Evolutionary conservation across 140 eudicot species (phyloP), one percentile per base, ranked within the genome.

Genomic region (Ambrosia hybrid): DNA sequence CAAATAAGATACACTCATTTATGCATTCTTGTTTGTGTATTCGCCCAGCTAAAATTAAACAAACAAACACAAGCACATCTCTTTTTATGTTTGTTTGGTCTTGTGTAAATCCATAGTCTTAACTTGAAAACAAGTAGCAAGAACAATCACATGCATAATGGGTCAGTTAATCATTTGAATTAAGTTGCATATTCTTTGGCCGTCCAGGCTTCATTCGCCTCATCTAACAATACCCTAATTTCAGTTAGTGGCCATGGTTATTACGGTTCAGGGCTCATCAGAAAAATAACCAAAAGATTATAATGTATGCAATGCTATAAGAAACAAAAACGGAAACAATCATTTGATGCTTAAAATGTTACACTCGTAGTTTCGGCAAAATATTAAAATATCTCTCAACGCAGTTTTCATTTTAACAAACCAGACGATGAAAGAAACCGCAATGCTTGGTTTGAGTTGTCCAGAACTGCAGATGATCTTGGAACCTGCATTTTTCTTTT

Each of bases 391-490:
- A 65, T 12, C 46, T 37, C 63, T 52, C 5, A 63, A 64, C 62
- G 57, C 14, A 7, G 5, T 46, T 16, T 6, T 76, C 68, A 78
- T 65, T 78, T 80, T 62, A 89, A 73, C 75, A 89, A 72, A 67
- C 87, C 89, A 67, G 92, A 87, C n/a, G 75, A 65, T 15, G 96
- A 87, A 14, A 92, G 76, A 49, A 89, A 76, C 21, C 95, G 92
- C 45, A 89, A 71, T 34, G 98, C 98, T 81, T 88, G 92, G 57
- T 72, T 81, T 5, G 96, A 85, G 76, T 93, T 93, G 71, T 83
- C 85, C 72, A 93, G 69, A 64, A 92, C 96, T 21, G 98, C 95
- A 33, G 95, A 80, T 10, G 98, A 92, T 75, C 98, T 82, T 51
- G 90, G 33, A 65, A 92, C 86, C 72, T 82, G 90, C 90, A 82